Percentiles rank a stretch among this genome's conserved stretches.
phyloP scores from a whole-genome alignment of 2,329 filamentous ascomycete genomes.

The Colletotrichum tamarilloi region DNA sequence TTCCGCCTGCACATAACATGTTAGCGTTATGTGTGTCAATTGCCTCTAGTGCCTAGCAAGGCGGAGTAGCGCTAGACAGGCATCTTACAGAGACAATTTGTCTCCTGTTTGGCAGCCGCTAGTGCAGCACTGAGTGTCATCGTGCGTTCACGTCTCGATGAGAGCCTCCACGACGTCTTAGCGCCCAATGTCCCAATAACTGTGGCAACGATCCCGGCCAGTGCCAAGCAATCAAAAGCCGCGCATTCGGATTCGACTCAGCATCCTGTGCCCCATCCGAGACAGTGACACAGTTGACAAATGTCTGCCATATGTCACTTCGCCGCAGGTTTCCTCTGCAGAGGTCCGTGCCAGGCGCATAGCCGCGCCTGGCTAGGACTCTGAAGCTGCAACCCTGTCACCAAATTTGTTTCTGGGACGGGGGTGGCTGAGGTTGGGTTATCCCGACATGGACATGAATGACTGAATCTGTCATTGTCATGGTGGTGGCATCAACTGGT shows the following conservation, averaged over 20 bases:
- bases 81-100: background rate
- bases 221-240: background rate
- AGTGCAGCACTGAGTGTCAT: slow-evolving; percentile 18
- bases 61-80: background rate
- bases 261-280: background rate
- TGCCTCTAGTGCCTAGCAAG: background rate
- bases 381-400: background rate
- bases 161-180: background rate
- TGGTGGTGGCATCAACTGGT: background rate
- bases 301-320: slow-evolving; percentile 20
- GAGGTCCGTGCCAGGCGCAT: slow-evolving; percentile 16
- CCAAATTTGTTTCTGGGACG: background rate
- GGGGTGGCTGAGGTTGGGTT: background rate
- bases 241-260: slow-evolving; percentile 7
- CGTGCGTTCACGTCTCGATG: background rate
- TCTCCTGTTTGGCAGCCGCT: background rate
- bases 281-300: slow-evolving; percentile 16
- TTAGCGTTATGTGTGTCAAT: background rate
- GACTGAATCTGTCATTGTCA: slow-evolving; percentile 13
- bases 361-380: background rate
- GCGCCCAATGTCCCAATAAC: background rate
- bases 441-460: slow-evolving; percentile 1
- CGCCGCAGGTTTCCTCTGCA: background rate
- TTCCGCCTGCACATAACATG: slow-evolving; percentile 13
- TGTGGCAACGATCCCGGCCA: background rate